phyloP scores from a whole-genome alignment of 257 asterid species.

The Capsicum chinense region DNA sequence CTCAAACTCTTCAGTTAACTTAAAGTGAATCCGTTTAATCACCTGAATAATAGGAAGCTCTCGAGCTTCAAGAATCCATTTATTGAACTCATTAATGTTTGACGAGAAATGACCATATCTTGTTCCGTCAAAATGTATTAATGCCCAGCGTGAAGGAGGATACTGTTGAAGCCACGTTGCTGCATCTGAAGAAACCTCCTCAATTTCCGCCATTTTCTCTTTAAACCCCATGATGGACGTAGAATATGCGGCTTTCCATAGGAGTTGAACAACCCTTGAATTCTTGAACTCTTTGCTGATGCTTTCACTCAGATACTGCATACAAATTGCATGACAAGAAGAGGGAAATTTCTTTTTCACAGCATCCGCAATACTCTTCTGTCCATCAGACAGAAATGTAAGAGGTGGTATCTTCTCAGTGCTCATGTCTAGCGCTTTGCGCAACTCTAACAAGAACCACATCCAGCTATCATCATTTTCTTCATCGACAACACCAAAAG shows the following conservation, averaged over 20 bases:
- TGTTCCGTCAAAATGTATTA: slow-evolving; percentile 56
- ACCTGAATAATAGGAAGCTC: slow-evolving; percentile 78
- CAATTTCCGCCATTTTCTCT: slow-evolving; percentile 61
- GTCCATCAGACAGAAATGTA: slow-evolving; percentile 63
- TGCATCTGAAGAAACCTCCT: slow-evolving; percentile 66
- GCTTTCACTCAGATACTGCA: slow-evolving; percentile 71
- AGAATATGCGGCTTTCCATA: slow-evolving; percentile 73
- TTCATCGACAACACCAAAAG: slow-evolving; percentile 69
- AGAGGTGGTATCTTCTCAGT: slow-evolving; percentile 52
- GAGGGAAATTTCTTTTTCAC: slow-evolving; percentile 56
- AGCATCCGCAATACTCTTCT: slow-evolving; percentile 61
- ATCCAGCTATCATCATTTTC: slow-evolving; percentile 79
- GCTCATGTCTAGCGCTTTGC: slow-evolving; percentile 59
- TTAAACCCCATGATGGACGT: slow-evolving; percentile 54
- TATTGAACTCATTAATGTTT: slow-evolving; percentile 59
- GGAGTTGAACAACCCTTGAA: slow-evolving; percentile 67
- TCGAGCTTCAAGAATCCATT: slow-evolving; percentile 68
- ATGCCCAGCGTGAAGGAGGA: slow-evolving; percentile 68
- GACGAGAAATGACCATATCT: slow-evolving; percentile 73
- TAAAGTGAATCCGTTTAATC: slow-evolving; percentile 60
- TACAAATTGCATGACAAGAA: slow-evolving; percentile 61
- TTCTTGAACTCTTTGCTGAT: slow-evolving; percentile 68
- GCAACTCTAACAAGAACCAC: slow-evolving; percentile 77
- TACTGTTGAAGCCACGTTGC: slow-evolving; percentile 62
- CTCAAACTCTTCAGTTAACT: slow-evolving; percentile 54